These are phyloP conservation scores for Barnettozyma californica DNA, from an alignment of 805 yeast species.

Conservation along the genomic window DNA sequence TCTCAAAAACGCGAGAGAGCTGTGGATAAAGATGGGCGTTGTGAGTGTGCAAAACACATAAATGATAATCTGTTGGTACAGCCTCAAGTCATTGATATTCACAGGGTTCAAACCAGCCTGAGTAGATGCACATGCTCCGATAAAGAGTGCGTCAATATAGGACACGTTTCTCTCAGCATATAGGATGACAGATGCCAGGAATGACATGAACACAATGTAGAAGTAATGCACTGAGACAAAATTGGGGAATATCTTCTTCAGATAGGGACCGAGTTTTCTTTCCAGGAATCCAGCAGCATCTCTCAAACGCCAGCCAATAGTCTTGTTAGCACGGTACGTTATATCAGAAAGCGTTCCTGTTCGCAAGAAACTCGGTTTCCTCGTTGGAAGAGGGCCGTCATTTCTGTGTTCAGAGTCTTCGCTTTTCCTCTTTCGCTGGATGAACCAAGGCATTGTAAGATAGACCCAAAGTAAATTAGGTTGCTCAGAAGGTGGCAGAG, in stretches of 20 bases:
- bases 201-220: slow-evolving; percentile 54
- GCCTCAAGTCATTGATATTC: slow-evolving; percentile 52
- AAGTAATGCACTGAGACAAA: slow-evolving; percentile 63
- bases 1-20: slow-evolving; percentile 69
- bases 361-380: slow-evolving; percentile 4
- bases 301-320: slow-evolving; percentile 35
- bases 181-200: slow-evolving; percentile 68
- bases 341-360: slow-evolving; percentile 13
- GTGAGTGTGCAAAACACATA: slow-evolving; percentile 60
- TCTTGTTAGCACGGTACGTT: slow-evolving; percentile 25
- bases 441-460: neutral
- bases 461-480: neutral
- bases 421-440: neutral
- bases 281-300: slow-evolving; percentile 32
- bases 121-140: slow-evolving; percentile 72
- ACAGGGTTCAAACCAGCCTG: slow-evolving; percentile 91
- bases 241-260: slow-evolving; percentile 36
- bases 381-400: neutral
- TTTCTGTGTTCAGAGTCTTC: neutral
- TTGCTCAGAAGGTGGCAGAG: neutral
- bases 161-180: slow-evolving; percentile 62
- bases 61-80: slow-evolving; percentile 78
- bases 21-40: slow-evolving; percentile 87
- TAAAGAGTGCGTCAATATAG: slow-evolving; percentile 78
- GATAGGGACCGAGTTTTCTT: slow-evolving; percentile 28